Evolutionary conservation across 768 basidiomycete species (phyloP), one percentile per base, ranked within the genome.

Genomic region (Russula foetens): DNA sequence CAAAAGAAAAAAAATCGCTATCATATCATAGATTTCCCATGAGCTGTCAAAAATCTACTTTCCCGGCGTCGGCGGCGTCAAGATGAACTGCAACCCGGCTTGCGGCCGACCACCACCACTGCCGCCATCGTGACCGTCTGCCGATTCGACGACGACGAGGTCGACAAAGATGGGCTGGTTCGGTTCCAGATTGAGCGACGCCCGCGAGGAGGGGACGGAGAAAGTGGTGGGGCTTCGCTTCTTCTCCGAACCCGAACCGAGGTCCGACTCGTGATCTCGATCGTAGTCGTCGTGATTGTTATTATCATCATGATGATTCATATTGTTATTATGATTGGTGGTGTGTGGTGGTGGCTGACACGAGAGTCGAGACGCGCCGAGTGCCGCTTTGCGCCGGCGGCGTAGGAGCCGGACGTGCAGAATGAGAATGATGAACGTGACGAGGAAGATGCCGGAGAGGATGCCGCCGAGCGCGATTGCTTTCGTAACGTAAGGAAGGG

Each of bases 21-120:
- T n/a, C n/a, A n/a, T n/a, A n/a, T n/a, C n/a, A n/a, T n/a, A n/a
- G n/a, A n/a, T n/a, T n/a, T n/a, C 35, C 9, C 35, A 35, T 12
- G 35, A 2, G 35, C 14, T 12, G 8, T 7, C 23, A n/a, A n/a
- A n/a, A n/a, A n/a, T 19, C 49, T 43, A 45, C 47, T 12, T 33
- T 51, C 33, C 56, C 4, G 63, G 63, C 24, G 63, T 64, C 19
- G 63, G 63, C 31, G 63, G 63, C 23, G 63, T 64, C 63, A 64
- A 43, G 15, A 64, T 23, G 26, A 64, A 51, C 19, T 62, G 63
- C 50, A 64, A n/a, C 28, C 29, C 63, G 4, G 59, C 21, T 28
- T 49, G 48, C 23, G 59, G 15, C 2, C 63, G 54, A 29, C 52
- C 23, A 7, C 39, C 17, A 41, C 39, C 12, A 14, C 3, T 17